Evolutionary conservation across 352 stramenopile genomes (phyloP).

Genomic region (Hyaloperonospora arabidopsidis): DNA sequence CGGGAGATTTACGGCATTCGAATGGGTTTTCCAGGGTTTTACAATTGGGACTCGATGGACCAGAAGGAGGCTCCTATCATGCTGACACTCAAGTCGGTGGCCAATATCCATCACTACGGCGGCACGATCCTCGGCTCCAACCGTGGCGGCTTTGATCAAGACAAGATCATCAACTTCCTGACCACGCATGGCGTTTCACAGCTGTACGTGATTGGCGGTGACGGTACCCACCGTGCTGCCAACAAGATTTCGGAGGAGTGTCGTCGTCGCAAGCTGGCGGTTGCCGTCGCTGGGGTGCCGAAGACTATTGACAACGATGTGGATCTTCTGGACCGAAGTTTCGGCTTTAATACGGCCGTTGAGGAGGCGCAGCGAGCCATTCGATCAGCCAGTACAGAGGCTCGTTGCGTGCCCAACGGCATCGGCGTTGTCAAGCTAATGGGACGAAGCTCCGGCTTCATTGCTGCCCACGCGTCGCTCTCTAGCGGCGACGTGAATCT

Average conservation of each 20-base stretch:
- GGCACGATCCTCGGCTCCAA: constrained; percentile 92
- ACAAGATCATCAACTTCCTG: constrained; percentile 95
- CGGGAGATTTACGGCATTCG: constrained; percentile 77
- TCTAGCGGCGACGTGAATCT: constrained; percentile 96
- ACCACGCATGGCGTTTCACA: constrained; percentile 86
- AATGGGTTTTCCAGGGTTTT: constrained; percentile 77
- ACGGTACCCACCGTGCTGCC: constrained; percentile 95
- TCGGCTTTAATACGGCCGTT: constrained; percentile 96
- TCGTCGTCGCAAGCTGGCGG: constrained; percentile 70
- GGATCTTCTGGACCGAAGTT: constrained; percentile 95
- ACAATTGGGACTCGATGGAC: constrained; percentile 74
- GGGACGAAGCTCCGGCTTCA: constrained; percentile 95
- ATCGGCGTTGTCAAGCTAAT: constrained; percentile 99
- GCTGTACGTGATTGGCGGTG: constrained; percentile 96
- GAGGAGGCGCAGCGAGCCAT: constrained; percentile 93
- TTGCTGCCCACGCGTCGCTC: constrained; percentile 94
- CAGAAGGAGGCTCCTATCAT: constrained; percentile 72
- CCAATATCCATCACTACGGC: constrained; percentile 83
- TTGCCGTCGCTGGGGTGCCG: constrained; percentile 93
- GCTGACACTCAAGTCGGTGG: constrained; percentile 63
- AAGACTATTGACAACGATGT: constrained; percentile 99
- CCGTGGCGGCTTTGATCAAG: constrained; percentile 93
- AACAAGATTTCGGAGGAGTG: constrained; percentile 87
- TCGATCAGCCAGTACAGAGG: constrained; percentile 86
- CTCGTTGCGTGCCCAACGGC: constrained; percentile 94